Evolutionary conservation across 2,329 filamentous ascomycete genomes (phyloP).

Genomic region (Rutstroemia sp.): DNA sequence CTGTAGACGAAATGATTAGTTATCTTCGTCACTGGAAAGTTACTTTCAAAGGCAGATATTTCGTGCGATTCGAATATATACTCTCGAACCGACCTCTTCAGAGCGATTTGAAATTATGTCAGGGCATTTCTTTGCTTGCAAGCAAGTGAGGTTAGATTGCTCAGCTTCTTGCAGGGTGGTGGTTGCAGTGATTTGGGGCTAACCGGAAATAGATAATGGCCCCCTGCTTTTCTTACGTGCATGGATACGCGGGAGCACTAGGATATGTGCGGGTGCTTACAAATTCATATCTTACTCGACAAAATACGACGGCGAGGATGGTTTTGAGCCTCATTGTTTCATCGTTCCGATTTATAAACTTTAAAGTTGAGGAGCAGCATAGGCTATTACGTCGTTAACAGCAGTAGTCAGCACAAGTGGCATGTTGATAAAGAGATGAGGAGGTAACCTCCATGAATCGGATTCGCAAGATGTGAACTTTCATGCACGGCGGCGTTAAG

Average conservation of each 20-base stretch:
- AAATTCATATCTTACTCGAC: neutral
- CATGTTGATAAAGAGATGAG: conserved; percentile 7
- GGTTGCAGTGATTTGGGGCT: neutral
- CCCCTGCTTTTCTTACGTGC: neutral
- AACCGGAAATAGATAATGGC: neutral
- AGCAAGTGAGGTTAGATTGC: neutral
- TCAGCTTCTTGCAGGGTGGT: neutral
- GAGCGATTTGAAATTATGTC: neutral
- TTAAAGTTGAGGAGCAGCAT: no score
- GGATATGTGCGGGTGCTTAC: neutral
- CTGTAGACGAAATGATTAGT: neutral
- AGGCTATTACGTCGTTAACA: no score
- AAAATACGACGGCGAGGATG: no score
- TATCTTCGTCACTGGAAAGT: neutral
- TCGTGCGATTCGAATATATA: neutral
- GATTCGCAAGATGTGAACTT: conserved; percentile 13
- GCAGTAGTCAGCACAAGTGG: no score
- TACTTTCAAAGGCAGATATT: neutral
- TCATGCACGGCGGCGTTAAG: conserved; percentile 19
- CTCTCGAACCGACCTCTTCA: neutral
- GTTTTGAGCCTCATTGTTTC: no score
- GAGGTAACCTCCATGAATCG: conserved; percentile 19
- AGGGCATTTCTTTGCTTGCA: neutral
- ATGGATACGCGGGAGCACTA: no score
- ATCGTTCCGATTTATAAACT: no score